Conservation (phyloP, 2,329 filamentous ascomycete genomes). For the Paraphoma sp. region DNA sequence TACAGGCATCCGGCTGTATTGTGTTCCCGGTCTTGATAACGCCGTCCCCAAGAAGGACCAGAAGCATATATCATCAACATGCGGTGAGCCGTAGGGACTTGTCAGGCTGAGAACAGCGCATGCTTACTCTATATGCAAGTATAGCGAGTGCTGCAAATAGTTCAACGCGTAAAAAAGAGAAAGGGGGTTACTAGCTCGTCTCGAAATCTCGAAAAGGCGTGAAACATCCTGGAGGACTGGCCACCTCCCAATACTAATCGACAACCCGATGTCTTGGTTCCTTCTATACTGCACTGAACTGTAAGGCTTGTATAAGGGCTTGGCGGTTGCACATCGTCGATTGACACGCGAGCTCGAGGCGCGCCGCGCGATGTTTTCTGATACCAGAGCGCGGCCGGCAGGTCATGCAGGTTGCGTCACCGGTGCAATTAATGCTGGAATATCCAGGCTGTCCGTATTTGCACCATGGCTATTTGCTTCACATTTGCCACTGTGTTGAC, state of each 20-base stretch:
- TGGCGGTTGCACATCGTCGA: background rate
- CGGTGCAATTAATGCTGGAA: too few species aligned
- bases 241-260: too few species aligned
- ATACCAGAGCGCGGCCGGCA: background rate
- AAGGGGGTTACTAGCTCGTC: too few species aligned
- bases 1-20: background rate
- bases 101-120: too few species aligned
- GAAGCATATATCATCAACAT: conserved; percentile 11
- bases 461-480: background rate
- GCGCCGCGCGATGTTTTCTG: too few species aligned
- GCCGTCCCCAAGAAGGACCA: conserved; percentile 6
- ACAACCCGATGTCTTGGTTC: too few species aligned
- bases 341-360: background rate
- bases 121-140: conserved; percentile 3
- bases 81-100: conserved; percentile 3
- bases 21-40: background rate
- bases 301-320: background rate
- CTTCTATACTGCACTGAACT: too few species aligned
- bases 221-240: too few species aligned
- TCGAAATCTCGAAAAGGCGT: too few species aligned
- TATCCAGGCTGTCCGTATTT: background rate
- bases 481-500: conserved; percentile 4
- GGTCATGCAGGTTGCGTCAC: background rate
- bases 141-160: conserved; percentile 13
- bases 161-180: background rate